Base-by-base conservation (phyloP, 352 stramenopile genomes). In the Elongisporangium anandrum region DNA sequence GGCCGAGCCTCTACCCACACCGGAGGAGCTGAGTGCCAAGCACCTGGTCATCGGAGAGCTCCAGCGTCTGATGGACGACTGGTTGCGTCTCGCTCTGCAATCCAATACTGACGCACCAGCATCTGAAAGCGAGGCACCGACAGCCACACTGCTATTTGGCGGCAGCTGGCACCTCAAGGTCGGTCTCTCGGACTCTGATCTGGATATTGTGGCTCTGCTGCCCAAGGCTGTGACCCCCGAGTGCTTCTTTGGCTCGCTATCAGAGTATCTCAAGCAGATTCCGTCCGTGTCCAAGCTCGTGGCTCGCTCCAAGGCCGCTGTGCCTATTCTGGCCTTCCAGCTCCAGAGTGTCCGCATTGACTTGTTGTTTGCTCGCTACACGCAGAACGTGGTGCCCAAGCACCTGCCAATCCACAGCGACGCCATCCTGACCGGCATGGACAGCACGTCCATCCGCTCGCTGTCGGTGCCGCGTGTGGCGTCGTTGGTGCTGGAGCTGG, bases 161-260 rank as follows among this genome's bases (percentile, higher is more conserved):
- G 86, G 86, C 3, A 94, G 84, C 48, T 93, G 81, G 82, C 77
- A 95, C 54, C 66, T 94, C 17, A 92, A 93, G 52, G 84, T 93
- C 17, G 86, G 85, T 9, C 65, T 79, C 53, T 69, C 62, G 16
- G 84, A 93, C 58, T 94, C 84, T 39, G 84, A 93, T 56, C 63
- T 95, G 17, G 86, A 95, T 59, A 71, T 94, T 16, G 86, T 92
- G 50, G 80, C 79, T 15, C 69, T 95, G 38, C 64, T 92, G 54
- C 86, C 86, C 6, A 72, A 72, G 52, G 70, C 73, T 5, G 71
- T 95, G 23, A 87, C 81, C 3, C 59, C 73, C 0, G 73, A 87
- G 50, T 52, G 74, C 10, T 95, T 95, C 63, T 93, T 93, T 54
- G 68, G 61, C 22, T 86, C 81, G 9, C 50, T 95, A 0, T 76